These are phyloP conservation scores for Diaporthe citri DNA, from an alignment of 2,329 filamentous ascomycete genomes.

Conservation along the genomic window DNA sequence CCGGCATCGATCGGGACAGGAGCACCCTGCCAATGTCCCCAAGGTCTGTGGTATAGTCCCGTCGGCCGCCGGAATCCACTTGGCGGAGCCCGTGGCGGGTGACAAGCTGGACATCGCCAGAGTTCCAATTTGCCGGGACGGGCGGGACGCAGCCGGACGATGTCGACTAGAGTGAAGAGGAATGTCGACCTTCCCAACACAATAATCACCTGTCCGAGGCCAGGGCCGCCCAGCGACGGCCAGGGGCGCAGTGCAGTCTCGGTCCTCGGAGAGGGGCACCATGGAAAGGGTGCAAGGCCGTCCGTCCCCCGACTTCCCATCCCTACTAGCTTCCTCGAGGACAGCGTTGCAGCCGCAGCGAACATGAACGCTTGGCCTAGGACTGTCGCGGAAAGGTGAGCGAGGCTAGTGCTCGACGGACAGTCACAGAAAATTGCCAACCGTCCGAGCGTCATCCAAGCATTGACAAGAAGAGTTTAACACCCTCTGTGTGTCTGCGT, in stretches of 20 bases:
- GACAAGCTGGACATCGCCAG: not conserved
- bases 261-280: not conserved
- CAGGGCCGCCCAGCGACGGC: slow-evolving; percentile 13
- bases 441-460: slow-evolving; percentile 10
- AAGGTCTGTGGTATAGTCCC: not conserved
- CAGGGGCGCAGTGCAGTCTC: not conserved
- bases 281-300: not conserved
- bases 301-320: not conserved
- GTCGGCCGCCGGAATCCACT: not conserved
- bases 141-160: slow-evolving; percentile 14
- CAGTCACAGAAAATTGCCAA: not conserved
- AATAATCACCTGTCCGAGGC: not conserved
- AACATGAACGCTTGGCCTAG: slow-evolving; percentile 22
- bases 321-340: not conserved
- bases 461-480: not conserved
- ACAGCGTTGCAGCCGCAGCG: slow-evolving; percentile 20
- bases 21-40: not conserved
- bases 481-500: not conserved
- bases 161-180: not conserved
- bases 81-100: not conserved
- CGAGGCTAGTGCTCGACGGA: slow-evolving; percentile 23
- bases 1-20: slow-evolving; percentile 12
- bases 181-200: slow-evolving; percentile 17
- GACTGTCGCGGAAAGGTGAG: slow-evolving; percentile 20
- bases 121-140: slow-evolving; percentile 28